These are phyloP conservation scores for Aspergillus cejpii DNA, from an alignment of 2,329 filamentous ascomycete species.

Conservation along the genomic window DNA sequence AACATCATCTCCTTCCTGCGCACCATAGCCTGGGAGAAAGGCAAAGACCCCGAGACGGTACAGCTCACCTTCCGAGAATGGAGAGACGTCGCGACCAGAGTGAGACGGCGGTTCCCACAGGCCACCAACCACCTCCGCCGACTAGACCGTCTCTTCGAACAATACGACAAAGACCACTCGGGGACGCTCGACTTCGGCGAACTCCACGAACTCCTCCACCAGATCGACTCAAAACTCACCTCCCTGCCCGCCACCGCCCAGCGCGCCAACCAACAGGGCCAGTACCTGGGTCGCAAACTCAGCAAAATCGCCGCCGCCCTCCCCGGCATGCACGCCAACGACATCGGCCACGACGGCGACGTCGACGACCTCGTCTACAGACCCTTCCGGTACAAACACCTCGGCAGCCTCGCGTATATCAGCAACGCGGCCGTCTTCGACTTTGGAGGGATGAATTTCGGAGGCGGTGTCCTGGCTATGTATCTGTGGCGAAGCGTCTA, in stretches of 20 bases:
- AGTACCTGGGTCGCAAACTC: slow-evolving; percentile 88
- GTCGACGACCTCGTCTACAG: slow-evolving; percentile 88
- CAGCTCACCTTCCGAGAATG: slow-evolving; percentile 83
- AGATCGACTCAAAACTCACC: slow-evolving; percentile 93
- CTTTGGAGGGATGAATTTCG: slow-evolving; percentile 67
- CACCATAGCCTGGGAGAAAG: slow-evolving; percentile 82
- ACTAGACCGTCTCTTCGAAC: slow-evolving; percentile 80
- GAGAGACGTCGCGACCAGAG: slow-evolving; percentile 73
- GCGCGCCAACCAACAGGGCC: slow-evolving; percentile 89
- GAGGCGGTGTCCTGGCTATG: slow-evolving; percentile 82
- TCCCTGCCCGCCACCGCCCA: slow-evolving; percentile 92
- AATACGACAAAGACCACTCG: slow-evolving; percentile 88
- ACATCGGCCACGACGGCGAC: slow-evolving; percentile 83
- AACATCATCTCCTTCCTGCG: slow-evolving; percentile 87
- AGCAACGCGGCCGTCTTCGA: slow-evolving; percentile 97
- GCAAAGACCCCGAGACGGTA: slow-evolving; percentile 81
- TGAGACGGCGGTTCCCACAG: slow-evolving; percentile 87
- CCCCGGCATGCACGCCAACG: slow-evolving; percentile 68
- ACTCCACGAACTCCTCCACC: slow-evolving; percentile 74
- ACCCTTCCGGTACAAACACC: slow-evolving; percentile 87
- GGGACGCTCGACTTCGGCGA: slow-evolving; percentile 93
- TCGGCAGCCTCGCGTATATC: slow-evolving; percentile 88
- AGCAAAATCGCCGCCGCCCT: slow-evolving; percentile 78
- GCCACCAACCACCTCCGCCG: slow-evolving; percentile 78
- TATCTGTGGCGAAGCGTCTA: slow-evolving; percentile 96